A percentile compares a stretch with the other conserved stretches of the same genome.
These are phyloP conservation scores for Murraya koenigii DNA, from an alignment of 345 rosid genomes.

Conservation along the genomic window DNA sequence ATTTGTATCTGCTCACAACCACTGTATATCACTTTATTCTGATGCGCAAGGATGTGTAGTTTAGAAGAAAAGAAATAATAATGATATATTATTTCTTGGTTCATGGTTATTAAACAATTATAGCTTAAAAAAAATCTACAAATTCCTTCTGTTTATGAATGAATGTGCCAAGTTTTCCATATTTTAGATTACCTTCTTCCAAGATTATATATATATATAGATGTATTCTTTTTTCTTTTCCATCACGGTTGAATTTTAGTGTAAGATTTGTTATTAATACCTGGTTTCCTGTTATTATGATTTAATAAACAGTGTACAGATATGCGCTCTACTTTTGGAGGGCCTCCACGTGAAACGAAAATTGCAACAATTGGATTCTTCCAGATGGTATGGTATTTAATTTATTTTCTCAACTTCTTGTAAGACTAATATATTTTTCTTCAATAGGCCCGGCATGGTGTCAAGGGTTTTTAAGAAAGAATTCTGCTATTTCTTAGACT, in stretches of 20 bases:
- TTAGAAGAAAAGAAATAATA: background rate
- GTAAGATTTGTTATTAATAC: background rate
- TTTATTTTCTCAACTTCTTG: background rate
- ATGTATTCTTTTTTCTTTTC: background rate
- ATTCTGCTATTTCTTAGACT: slow-evolving; percentile 10
- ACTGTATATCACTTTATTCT: background rate
- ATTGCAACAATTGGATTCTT: slow-evolving; percentile 4
- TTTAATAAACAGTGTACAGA: slow-evolving; percentile 20
- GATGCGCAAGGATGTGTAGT: background rate
- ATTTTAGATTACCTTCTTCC: background rate
- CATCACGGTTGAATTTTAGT: background rate
- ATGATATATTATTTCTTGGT: background rate
- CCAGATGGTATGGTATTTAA: slow-evolving; percentile 17
- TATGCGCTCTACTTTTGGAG: slow-evolving; percentile 18
- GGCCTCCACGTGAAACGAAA: slow-evolving; percentile 14
- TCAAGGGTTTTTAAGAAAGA: background rate
- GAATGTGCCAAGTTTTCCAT: background rate
- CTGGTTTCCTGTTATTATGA: background rate
- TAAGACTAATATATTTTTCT: background rate
- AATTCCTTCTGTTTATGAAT: background rate
- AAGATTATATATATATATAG: no score
- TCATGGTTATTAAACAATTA: background rate
- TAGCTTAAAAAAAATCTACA: background rate
- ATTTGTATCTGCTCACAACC: background rate
- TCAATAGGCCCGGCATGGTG: background rate